Evolutionary conservation across 78 protist species (phyloP).

Genomic region (Creolimax fragrantissima): DNA sequence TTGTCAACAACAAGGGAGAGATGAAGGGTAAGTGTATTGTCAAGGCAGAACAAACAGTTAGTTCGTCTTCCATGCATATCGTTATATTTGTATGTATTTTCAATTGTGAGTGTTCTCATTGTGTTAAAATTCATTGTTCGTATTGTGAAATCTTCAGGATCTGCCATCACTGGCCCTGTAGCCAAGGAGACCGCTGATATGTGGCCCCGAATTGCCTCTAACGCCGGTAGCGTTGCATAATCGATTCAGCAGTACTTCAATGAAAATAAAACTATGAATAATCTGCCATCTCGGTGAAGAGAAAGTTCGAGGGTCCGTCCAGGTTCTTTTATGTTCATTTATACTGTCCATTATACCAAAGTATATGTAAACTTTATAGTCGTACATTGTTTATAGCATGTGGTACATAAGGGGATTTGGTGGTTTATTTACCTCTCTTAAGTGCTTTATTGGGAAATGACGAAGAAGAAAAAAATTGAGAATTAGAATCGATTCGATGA

Average conservation of each 20-base stretch:
- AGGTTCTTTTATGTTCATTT: no score
- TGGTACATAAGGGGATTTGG: no score
- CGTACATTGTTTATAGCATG: no score
- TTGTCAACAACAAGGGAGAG: slow-evolving; percentile 97
- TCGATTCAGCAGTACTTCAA: neutral
- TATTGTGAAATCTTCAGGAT: slow-evolving; percentile 47
- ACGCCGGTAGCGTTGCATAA: neutral
- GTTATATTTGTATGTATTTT: neutral
- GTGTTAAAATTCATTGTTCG: no score
- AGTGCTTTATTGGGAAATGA: no score
- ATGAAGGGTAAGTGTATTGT: slow-evolving; percentile 79
- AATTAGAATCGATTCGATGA: no score
- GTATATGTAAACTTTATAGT: no score
- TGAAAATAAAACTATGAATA: neutral
- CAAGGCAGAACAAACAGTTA: neutral
- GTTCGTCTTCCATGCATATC: neutral
- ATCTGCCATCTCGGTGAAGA: no score
- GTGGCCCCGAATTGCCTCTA: slow-evolving; percentile 93
- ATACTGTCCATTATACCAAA: no score
- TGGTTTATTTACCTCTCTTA: no score
- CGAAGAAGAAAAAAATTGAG: no score
- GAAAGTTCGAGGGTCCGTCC: no score
- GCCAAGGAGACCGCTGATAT: slow-evolving; percentile 98
- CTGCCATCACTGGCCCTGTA: slow-evolving; percentile 97
- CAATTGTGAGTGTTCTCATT: neutral